Conservation (phyloP, 805 yeast species). For the Kodamaea lidongshanica region DNA sequence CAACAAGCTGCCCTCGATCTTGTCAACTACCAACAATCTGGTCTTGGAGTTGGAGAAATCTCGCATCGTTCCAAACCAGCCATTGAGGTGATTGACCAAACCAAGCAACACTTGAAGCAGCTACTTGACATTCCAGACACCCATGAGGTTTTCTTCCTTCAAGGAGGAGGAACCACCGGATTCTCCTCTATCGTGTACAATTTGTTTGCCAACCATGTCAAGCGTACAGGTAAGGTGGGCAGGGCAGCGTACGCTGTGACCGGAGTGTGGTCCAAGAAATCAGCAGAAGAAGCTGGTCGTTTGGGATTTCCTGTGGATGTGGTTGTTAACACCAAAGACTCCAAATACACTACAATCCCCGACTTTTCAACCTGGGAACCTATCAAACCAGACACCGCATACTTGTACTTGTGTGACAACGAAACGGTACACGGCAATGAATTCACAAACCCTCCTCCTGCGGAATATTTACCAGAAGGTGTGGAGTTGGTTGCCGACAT, state of each 20-base stretch:
- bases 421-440: conserved; percentile 97
- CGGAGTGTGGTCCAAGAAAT: conserved; percentile 91
- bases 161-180: conserved; percentile 98
- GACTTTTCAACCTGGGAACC: conserved; percentile 58
- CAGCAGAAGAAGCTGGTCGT: conserved; percentile 80
- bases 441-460: conserved; percentile 48
- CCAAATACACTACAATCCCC: conserved; percentile 64
- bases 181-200: conserved; percentile 85
- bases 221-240: conserved; percentile 68
- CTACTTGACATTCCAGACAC: conserved; percentile 78
- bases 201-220: conserved; percentile 67
- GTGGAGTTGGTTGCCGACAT: conserved; percentile 88
- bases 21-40: conserved; percentile 59
- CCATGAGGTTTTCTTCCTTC: conserved; percentile 90
- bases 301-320: conserved; percentile 71
- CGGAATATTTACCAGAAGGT: conserved; percentile 52
- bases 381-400: conserved; percentile 59
- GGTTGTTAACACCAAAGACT: conserved; percentile 58
- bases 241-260: conserved; percentile 82
- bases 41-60: conserved; percentile 91
- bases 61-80: conserved; percentile 93
- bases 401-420: conserved; percentile 87
- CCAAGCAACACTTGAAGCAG: conserved; percentile 61
- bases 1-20: conserved; percentile 85
- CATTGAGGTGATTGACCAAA: conserved; percentile 62